Evolutionary conservation across 1,284 basidiomycete genomes (phyloP).

Genomic region (Inonotus hispidus): DNA sequence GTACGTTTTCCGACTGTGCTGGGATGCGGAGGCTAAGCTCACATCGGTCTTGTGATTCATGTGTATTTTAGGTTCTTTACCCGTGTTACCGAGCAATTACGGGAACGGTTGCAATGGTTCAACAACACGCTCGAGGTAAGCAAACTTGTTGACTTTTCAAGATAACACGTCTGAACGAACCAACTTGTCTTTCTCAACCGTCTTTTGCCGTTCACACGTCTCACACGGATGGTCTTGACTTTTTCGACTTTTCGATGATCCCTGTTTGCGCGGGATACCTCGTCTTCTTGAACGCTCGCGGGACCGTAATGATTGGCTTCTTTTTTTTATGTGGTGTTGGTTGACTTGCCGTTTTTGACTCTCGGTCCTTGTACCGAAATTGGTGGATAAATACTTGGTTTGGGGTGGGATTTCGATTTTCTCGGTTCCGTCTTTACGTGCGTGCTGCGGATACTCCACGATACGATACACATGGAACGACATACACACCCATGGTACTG

Average conservation of each 20-base stretch:
- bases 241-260: not conserved
- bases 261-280: not conserved
- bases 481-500: too few species aligned
- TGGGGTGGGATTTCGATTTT: not conserved
- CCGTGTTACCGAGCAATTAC: conserved; percentile 66
- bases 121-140: conserved; percentile 72
- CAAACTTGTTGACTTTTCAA: not conserved
- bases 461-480: too few species aligned
- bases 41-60: not conserved
- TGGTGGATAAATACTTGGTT: not conserved
- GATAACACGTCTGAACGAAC: conserved; percentile 5
- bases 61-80: conserved; percentile 56
- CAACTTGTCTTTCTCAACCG: not conserved
- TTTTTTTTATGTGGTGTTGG: not conserved
- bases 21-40: not conserved
- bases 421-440: not conserved
- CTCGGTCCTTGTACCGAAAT: not conserved
- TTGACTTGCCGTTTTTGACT: not conserved
- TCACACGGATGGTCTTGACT: too few species aligned
- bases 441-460: too few species aligned
- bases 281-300: not conserved
- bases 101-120: conserved; percentile 67
- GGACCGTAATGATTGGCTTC: not conserved
- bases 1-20: conserved; percentile 33
- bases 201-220: too few species aligned